A percentile compares a stretch with the other conserved stretches of the same genome.
phyloP scores from a whole-genome alignment of 2,329 filamentous ascomycete species.

The Claviceps maximensis region DNA sequence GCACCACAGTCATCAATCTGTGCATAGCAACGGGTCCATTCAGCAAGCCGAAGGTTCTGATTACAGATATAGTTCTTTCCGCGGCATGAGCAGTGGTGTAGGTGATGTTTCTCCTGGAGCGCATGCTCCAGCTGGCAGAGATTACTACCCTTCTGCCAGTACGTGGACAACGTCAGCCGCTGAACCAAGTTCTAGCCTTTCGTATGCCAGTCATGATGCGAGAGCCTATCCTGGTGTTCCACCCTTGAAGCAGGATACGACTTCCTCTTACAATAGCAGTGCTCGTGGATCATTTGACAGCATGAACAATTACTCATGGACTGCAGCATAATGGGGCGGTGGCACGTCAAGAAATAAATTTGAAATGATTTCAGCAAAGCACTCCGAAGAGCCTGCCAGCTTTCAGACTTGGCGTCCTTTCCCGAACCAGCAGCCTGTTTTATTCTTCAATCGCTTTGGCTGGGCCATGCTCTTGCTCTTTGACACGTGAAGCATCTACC shows the following conservation, averaged over 20 bases:
- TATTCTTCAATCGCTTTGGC: background rate
- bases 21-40: conserved; percentile 36
- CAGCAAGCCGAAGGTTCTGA: conserved; percentile 36
- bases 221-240: conserved; percentile 13
- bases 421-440: background rate
- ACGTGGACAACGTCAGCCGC: conserved; percentile 39
- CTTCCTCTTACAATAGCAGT: conserved; percentile 27
- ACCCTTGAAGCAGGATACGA: conserved; percentile 22
- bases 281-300: conserved; percentile 32
- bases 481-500: background rate
- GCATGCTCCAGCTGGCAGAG: conserved; percentile 23
- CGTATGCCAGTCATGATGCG: conserved; percentile 32
- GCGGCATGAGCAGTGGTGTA: conserved; percentile 15
- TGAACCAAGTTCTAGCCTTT: conserved; percentile 29
- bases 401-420: background rate
- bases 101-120: conserved; percentile 20
- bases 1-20: conserved; percentile 38
- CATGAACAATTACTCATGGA: conserved; percentile 47
- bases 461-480: background rate
- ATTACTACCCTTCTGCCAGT: conserved; percentile 39
- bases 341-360: background rate
- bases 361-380: background rate
- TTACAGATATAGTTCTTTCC: conserved; percentile 41
- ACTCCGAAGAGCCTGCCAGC: background rate
- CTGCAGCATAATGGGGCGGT: conserved; percentile 25